Percentiles rank a stretch among this genome's conserved stretches.
Evolutionary conservation across 805 yeast genomes (phyloP).

Genomic region (Vanderwaltozyma polyspora): DNA sequence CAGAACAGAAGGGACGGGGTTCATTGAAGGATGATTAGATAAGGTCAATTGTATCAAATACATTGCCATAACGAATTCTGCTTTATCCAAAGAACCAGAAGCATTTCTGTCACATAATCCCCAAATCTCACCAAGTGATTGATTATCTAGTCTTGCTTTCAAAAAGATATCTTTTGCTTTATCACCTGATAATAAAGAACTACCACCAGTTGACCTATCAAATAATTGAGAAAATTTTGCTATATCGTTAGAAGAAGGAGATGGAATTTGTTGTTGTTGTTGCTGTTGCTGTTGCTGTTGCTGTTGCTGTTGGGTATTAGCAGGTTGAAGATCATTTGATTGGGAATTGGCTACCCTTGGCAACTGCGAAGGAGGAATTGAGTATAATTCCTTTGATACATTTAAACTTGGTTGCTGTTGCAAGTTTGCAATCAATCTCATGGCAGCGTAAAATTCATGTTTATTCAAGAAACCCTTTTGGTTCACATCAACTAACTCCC

Average conservation of each 20-base stretch:
- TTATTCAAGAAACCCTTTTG: slow-evolving; percentile 78
- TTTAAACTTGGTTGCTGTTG: slow-evolving; percentile 48
- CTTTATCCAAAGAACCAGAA: slow-evolving; percentile 58
- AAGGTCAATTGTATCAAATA: slow-evolving; percentile 68
- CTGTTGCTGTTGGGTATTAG: slow-evolving; percentile 1
- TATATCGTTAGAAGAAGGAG: slow-evolving; percentile 39
- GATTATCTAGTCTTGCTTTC: slow-evolving; percentile 77
- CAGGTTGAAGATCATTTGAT: slow-evolving; percentile 30
- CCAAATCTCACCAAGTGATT: slow-evolving; percentile 80
- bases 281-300: no score
- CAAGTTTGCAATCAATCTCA: slow-evolving; percentile 81
- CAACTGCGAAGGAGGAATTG: slow-evolving; percentile 14
- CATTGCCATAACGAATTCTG: slow-evolving; percentile 88
- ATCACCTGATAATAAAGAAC: slow-evolving; percentile 57
- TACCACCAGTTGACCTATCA: slow-evolving; percentile 42
- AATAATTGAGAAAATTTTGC: slow-evolving; percentile 61
- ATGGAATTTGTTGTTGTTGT: slow-evolving; percentile 6
- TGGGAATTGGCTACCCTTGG: slow-evolving; percentile 41
- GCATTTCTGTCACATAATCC: slow-evolving; percentile 67
- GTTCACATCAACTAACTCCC: slow-evolving; percentile 89
- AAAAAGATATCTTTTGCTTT: slow-evolving; percentile 76
- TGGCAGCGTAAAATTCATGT: slow-evolving; percentile 70
- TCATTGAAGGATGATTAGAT: slow-evolving; percentile 51
- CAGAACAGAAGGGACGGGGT: slow-evolving; percentile 41
- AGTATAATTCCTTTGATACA: slow-evolving; percentile 34